Base-by-base conservation (phyloP, 345 rosid genomes). In the Euphorbia tirucalli region DNA sequence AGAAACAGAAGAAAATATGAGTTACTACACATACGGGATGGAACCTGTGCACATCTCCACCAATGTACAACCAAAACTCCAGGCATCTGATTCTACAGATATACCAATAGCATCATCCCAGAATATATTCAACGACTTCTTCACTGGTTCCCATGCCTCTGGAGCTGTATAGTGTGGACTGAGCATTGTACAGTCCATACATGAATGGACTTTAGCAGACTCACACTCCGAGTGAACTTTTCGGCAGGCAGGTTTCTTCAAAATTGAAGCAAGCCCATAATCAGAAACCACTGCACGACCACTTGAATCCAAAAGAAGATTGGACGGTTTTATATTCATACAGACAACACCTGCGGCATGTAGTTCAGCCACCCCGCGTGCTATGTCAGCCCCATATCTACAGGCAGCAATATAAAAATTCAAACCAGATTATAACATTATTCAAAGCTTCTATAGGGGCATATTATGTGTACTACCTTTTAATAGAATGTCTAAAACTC, bases 1-100 rank as follows among this genome's bases (percentile, higher is more conserved):
- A 30, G 64, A 44, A 60, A 68, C 27, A 69, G 79, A 71, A 22
- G 24, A 74, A 52, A 48, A 39, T 65, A 75, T 21, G 55, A 71
- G 71, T 65, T 59, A 76, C 39, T 79, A 78, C 80, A 89, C 97
- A 65, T 92, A 95, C 98, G 97, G 99, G 44, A 82, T 86, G 79
- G 92, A 90, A 71, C 97, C 99, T 59, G 99, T 95, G 89, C 99
- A 95, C 97, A 95, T 95, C 81, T 95, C 97, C 74, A 95, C 97
- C 84, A 95, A 83, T 49, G 99, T 90, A 78, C 99, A 95, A 74
- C 97, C 97, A 82, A 95, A 95, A 84, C 97, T 92, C 99, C 97
- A 95, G 54, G 99, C 97, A 87, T 95, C 99, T 28, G 99, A 92
- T 73, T 92, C 97, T 35, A 83, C 83, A 52, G 96, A 92, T 80